Percentiles rank a stretch among this genome's conserved stretches.
phyloP scores from a whole-genome alignment of 306 rosid species.

The Sesbania bispinosa region DNA sequence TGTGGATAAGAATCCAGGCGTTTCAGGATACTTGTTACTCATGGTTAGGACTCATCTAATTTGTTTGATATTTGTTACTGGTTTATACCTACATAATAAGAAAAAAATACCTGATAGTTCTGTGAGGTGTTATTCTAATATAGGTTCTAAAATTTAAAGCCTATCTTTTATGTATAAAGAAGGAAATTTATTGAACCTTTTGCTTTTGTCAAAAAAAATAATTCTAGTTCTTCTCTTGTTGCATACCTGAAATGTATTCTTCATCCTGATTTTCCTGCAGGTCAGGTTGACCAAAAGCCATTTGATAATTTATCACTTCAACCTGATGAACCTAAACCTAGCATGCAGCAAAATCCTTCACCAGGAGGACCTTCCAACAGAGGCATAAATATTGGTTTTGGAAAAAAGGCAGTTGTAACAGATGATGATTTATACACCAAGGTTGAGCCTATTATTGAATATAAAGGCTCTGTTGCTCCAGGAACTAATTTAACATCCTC shows the following conservation, averaged over 20 bases:
- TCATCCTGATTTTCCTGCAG: slow-evolving; percentile 35
- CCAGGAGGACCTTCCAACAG: slow-evolving; percentile 14
- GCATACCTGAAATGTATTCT: slow-evolving; percentile 2
- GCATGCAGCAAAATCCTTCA: slow-evolving; percentile 30
- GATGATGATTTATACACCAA: slow-evolving; percentile 20
- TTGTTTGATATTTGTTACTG: slow-evolving; percentile 5
- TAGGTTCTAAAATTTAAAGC: background rate
- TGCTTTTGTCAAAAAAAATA: background rate
- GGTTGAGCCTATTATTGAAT: slow-evolving; percentile 24
- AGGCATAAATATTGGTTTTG: slow-evolving; percentile 26
- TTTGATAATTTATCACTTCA: slow-evolving; percentile 25
- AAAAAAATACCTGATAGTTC: background rate
- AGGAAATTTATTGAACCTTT: background rate
- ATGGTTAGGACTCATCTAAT: background rate
- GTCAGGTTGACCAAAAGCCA: slow-evolving; percentile 26
- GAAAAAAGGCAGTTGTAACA: slow-evolving; percentile 25
- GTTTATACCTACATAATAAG: background rate
- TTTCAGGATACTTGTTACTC: background rate
- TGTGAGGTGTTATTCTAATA: background rate
- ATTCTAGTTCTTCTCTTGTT: slow-evolving; percentile 1
- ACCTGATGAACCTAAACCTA: slow-evolving; percentile 39
- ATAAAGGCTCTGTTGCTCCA: slow-evolving; percentile 28
- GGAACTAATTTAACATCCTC: slow-evolving; percentile 25
- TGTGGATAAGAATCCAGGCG: background rate
- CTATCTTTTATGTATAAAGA: background rate